These are phyloP conservation scores for Ophiorrhiza pumila DNA, from an alignment of 257 asterid species.

Conservation along the genomic window DNA sequence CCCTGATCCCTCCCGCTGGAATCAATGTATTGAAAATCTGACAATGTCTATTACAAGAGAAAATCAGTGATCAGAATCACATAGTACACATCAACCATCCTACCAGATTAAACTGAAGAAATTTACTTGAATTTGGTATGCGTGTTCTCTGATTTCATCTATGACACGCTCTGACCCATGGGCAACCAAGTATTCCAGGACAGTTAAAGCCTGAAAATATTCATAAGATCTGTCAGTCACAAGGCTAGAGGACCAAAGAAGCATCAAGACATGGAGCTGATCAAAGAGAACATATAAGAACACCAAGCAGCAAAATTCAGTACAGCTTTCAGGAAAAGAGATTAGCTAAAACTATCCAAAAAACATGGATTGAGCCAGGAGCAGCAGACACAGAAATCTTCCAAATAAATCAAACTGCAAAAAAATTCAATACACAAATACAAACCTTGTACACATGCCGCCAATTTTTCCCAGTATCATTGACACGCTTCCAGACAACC, in stretches of 20 bases:
- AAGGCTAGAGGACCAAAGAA: slow-evolving; percentile 9
- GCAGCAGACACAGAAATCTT: not conserved
- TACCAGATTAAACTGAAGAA: slow-evolving; percentile 14
- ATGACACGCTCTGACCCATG: slow-evolving; percentile 90
- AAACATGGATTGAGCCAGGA: not conserved
- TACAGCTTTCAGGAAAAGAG: not conserved
- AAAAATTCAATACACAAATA: not conserved
- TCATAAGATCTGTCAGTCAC: slow-evolving; percentile 12
- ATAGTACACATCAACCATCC: not conserved
- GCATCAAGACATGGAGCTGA: slow-evolving; percentile 5
- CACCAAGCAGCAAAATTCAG: not conserved
- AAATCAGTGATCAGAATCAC: slow-evolving; percentile 15
- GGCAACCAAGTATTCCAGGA: slow-evolving; percentile 92
- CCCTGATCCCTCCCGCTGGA: slow-evolving; percentile 98
- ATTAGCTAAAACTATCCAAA: not conserved
- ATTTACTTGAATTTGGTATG: slow-evolving; percentile 89
- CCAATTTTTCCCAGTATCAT: slow-evolving; percentile 96
- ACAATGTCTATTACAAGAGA: slow-evolving; percentile 59
- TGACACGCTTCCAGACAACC: slow-evolving; percentile 89
- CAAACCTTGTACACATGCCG: slow-evolving; percentile 96
- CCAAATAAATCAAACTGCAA: not conserved
- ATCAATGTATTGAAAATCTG: slow-evolving; percentile 92
- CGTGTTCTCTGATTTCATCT: slow-evolving; percentile 92
- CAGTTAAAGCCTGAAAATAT: slow-evolving; percentile 71
- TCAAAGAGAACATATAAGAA: not conserved